Base-by-base conservation (phyloP, 805 yeast genomes). In the Kuraishia borneana region DNA sequence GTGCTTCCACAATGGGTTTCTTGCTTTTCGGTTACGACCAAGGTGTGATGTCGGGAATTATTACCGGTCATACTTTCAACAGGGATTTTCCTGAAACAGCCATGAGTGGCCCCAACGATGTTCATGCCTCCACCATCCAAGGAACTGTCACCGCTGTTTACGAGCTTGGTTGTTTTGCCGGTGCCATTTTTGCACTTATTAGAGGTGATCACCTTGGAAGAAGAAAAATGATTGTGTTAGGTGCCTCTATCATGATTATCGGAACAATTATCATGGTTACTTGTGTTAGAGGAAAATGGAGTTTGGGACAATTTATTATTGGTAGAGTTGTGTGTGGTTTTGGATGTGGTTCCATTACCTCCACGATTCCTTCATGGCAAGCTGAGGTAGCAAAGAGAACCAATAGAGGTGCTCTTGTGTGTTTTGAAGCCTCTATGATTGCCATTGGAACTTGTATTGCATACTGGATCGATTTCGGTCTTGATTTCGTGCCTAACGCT, bases 1-100 rank as follows among this genome's bases (percentile, higher is more conserved):
- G 70, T 33, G 65, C 74, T 30, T 80, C 88, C 33, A 74, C 75
- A 34, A 53, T 67, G 25, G 85, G 82, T 1, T 78, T 79, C 53
- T 65, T 74, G 6, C 63, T 80, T 35, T 80, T 81, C 46, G 89
- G 89, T 37, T 81, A 78, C 46, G 85, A 81, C 48, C 89, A 81
- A 53, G 89, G 89, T 50, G 69, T 81, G 33, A 79, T 80, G 85
- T 67, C 80, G 21, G 70, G 75, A 44, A 53, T 75, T 31, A 68
- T 76, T 35, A 62, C 70, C 6, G 81, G 84, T 42, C 64, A 63
- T 5, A 71, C 79, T 65, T 73, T 81, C 50, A 70, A 68, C 49
- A 54, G 63, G 31, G 82, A 77, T 23, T 78, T 81, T 56, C 79
- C 83, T 3, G 59, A 71, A 44, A 53, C 73, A 6, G 18, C 18